A percentile compares a stretch with the other conserved stretches of the same genome.
Conservation (phyloP, 202 grass and related monocot genomes). For the Dendrocalamus latiflorus region DNA sequence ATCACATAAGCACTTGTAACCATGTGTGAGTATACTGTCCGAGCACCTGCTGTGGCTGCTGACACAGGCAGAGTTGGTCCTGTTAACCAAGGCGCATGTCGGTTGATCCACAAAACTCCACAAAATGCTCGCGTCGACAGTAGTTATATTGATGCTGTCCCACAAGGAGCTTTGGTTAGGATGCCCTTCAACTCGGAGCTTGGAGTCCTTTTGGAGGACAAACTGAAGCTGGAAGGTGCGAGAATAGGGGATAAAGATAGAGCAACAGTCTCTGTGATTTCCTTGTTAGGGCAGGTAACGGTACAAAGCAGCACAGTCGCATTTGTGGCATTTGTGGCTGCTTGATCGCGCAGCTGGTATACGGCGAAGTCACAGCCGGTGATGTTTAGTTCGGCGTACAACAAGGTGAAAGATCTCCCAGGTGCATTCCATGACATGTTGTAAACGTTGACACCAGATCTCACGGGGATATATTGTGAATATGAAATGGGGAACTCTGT, state of each 20-base stretch:
- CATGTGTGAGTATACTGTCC: rapidly evolving
- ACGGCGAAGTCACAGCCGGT: too few relatives aligned
- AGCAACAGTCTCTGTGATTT: not conserved
- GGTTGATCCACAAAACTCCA: not conserved
- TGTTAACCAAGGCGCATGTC: not conserved
- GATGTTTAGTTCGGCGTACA: not conserved
- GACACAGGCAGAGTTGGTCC: not conserved
- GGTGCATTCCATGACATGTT: not conserved
- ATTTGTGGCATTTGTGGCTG: too few relatives aligned
- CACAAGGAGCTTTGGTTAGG: not conserved
- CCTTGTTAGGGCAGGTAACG: too few relatives aligned
- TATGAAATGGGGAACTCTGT: too few relatives aligned
- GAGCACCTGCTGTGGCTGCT: not conserved
- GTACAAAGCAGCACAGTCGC: too few relatives aligned
- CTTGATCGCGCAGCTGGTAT: too few relatives aligned
- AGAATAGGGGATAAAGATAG: rapidly evolving
- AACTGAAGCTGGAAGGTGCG: not conserved
- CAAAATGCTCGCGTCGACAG: rapidly evolving
- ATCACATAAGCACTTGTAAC: not conserved
- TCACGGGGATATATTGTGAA: too few relatives aligned
- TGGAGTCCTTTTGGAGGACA: not conserved
- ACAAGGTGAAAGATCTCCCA: not conserved
- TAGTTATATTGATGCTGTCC: not conserved
- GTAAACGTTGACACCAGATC: not conserved
- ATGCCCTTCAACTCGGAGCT: not conserved